These are phyloP conservation scores for Ustilago trichophora DNA, from an alignment of 1,284 basidiomycete species.

Conservation along the genomic window DNA sequence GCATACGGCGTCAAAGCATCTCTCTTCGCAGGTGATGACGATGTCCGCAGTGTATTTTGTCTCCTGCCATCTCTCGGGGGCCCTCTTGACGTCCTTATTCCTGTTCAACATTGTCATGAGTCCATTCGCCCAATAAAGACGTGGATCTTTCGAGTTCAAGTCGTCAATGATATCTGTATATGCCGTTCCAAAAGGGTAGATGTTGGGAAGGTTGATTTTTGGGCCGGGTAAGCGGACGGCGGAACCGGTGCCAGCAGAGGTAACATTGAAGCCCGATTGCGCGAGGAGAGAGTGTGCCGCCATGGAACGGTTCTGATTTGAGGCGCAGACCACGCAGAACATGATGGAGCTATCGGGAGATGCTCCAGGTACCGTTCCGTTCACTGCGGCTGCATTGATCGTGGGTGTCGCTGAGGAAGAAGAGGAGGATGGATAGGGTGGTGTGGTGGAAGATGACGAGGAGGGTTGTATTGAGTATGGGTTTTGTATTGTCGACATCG, in stretches of 20 bases:
- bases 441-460: background rate
- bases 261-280: conserved; percentile 85
- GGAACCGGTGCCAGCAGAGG: conserved; percentile 94
- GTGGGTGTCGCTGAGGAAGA: background rate
- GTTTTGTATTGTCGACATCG: conserved; percentile 19
- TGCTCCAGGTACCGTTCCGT: conserved; percentile 17
- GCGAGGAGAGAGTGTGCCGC: conserved; percentile 91
- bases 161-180: conserved; percentile 97
- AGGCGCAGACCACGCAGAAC: conserved; percentile 98
- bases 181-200: conserved; percentile 96
- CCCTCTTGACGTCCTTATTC: conserved; percentile 88
- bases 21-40: conserved; percentile 98
- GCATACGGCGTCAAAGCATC: conserved; percentile 97
- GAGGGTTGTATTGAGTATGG: conserved; percentile 13
- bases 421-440: background rate
- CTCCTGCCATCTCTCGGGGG: conserved; percentile 97
- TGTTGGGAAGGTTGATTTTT: conserved; percentile 96
- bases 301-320: conserved; percentile 99
- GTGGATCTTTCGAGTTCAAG: conserved; percentile 82
- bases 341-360: conserved; percentile 28
- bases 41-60: conserved; percentile 85
- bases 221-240: conserved; percentile 95
- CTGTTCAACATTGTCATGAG: conserved; percentile 97
- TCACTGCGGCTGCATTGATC: conserved; percentile 15
- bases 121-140: conserved; percentile 90